Conservation (phyloP, 2,329 filamentous ascomycete genomes). For the Talaromyces rugulosus region DNA sequence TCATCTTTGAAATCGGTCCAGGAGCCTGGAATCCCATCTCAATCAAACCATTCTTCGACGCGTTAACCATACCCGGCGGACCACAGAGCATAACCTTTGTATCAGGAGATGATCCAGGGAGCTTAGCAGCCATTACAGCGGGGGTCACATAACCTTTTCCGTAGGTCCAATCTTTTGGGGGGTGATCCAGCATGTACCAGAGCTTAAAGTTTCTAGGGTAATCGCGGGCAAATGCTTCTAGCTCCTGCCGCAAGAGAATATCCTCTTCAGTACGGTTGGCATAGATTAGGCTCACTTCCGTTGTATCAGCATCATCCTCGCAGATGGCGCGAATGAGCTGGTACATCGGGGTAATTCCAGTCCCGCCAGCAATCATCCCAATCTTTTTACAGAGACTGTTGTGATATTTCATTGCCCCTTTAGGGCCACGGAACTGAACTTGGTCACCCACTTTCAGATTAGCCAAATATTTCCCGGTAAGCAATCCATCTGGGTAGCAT, state of each 20-base stretch:
- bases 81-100: slow-evolving; percentile 58
- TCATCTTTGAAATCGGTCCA: slow-evolving; percentile 48
- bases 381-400: slow-evolving; percentile 27
- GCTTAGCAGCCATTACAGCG: slow-evolving; percentile 46
- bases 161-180: slow-evolving; percentile 45
- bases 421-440: slow-evolving; percentile 34
- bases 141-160: slow-evolving; percentile 50
- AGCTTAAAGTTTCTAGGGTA: slow-evolving; percentile 54
- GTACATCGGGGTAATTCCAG: slow-evolving; percentile 51
- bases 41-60: slow-evolving; percentile 49
- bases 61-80: slow-evolving; percentile 58
- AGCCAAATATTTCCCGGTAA: slow-evolving; percentile 29
- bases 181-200: slow-evolving; percentile 52
- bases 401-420: slow-evolving; percentile 31
- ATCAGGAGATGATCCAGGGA: slow-evolving; percentile 45
- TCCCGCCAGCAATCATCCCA: slow-evolving; percentile 38
- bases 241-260: slow-evolving; percentile 54
- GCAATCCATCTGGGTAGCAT: slow-evolving; percentile 31
- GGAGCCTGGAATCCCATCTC: slow-evolving; percentile 51
- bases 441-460: slow-evolving; percentile 28
- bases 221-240: slow-evolving; percentile 50
- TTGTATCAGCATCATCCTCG: slow-evolving; percentile 56
- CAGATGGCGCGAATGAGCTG: slow-evolving; percentile 62
- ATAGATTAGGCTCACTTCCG: slow-evolving; percentile 55
- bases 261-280: slow-evolving; percentile 57